These are phyloP conservation scores for Pythium periplocum DNA, from an alignment of 352 stramenopile genomes.

Conservation along the genomic window DNA sequence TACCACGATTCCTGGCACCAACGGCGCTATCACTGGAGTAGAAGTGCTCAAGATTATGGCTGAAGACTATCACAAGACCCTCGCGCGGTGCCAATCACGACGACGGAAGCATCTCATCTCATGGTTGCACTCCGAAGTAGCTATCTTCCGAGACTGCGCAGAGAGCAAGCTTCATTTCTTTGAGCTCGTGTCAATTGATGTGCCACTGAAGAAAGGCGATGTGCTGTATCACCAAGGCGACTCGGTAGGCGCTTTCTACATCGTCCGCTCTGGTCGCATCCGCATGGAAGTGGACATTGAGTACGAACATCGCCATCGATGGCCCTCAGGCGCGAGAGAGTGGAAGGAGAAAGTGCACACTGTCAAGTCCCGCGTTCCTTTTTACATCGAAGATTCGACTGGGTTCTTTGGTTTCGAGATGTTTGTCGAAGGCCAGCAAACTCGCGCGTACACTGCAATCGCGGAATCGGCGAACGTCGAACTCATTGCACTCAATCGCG, in stretches of 20 bases:
- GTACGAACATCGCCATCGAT: conserved; percentile 64
- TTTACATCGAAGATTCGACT: conserved; percentile 37
- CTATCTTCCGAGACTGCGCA: conserved; percentile 62
- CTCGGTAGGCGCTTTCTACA: conserved; percentile 58
- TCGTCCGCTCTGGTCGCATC: conserved; percentile 51
- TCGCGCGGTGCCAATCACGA: conserved; percentile 55
- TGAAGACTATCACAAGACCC: conserved; percentile 67
- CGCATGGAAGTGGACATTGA: conserved; percentile 62
- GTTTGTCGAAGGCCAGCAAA: conserved; percentile 51
- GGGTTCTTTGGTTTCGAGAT: conserved; percentile 72
- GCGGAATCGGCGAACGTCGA: conserved; percentile 45
- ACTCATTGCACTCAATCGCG: conserved; percentile 56
- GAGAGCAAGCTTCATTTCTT: conserved; percentile 78
- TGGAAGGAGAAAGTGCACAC: conserved; percentile 57
- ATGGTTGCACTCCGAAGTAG: conserved; percentile 64
- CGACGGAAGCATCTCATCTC: conserved; percentile 60
- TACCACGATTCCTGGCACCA: conserved; percentile 2
- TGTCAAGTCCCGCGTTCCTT: conserved; percentile 42
- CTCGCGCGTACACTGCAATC: conserved; percentile 47
- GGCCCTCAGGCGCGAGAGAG: conserved; percentile 36
- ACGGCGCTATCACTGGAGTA: conserved; percentile 19
- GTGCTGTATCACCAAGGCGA: conserved; percentile 58
- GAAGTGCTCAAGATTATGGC: conserved; percentile 67
- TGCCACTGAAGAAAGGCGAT: conserved; percentile 51
- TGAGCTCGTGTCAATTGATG: conserved; percentile 69